Conservation (phyloP, 1,139 yeast genomes). For the Pichia sp. region DNA sequence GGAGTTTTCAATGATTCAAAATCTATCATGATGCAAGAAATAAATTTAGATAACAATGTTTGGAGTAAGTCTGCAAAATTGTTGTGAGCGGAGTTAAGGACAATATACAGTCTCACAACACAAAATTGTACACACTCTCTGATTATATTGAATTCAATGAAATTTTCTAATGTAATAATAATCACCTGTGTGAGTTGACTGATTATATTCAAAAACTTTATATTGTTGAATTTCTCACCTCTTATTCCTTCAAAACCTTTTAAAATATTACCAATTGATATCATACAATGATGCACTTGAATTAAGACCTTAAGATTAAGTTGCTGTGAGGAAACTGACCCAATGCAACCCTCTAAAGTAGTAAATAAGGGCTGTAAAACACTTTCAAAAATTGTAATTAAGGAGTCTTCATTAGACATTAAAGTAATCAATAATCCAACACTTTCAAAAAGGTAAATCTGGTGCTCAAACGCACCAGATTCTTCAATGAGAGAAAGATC, state of each 20-base stretch:
- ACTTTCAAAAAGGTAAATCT: constrained; percentile 76
- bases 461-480: constrained; percentile 60
- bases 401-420: constrained; percentile 32
- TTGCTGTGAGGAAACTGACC: constrained; percentile 26
- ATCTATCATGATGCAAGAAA: constrained; percentile 66
- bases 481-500: constrained; percentile 43
- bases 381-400: constrained; percentile 47
- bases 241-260: constrained; percentile 59
- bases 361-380: constrained; percentile 74
- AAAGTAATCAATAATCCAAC: constrained; percentile 60
- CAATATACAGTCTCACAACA: constrained; percentile 77
- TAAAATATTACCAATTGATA: constrained; percentile 86
- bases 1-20: constrained; percentile 46
- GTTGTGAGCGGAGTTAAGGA: constrained; percentile 34
- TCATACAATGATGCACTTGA: constrained; percentile 78
- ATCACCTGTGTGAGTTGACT: constrained; percentile 58
- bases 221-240: constrained; percentile 20
- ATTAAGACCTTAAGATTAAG: constrained; percentile 42
- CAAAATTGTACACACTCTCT: constrained; percentile 85
- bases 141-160: constrained; percentile 58
- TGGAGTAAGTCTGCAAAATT: constrained; percentile 34
- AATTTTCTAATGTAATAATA: constrained; percentile 70
- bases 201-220: constrained; percentile 25
- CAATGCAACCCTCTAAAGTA: constrained; percentile 62
- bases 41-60: constrained; percentile 60